phyloP scores from a whole-genome alignment of 2,329 filamentous ascomycete species.

The Aspergillus aculeatinus region DNA sequence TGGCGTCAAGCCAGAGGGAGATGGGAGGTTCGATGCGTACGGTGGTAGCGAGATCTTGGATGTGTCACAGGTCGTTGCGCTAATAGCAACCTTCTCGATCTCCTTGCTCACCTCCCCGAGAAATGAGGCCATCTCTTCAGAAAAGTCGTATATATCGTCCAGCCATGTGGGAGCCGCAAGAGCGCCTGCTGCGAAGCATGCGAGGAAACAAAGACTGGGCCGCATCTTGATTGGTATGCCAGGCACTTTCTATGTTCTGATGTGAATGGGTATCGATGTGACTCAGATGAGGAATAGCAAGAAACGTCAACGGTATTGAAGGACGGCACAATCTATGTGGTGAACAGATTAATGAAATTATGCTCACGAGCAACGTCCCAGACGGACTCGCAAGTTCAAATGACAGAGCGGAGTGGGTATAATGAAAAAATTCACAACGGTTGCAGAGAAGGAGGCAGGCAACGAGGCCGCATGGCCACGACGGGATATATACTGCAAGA shows the following conservation, averaged over 20 bases:
- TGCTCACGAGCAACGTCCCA: background rate
- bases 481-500: conserved; percentile 10
- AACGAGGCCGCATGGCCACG: background rate
- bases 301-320: background rate
- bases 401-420: background rate
- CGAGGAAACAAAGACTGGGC: conserved; percentile 25
- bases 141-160: conserved; percentile 38
- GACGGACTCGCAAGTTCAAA: background rate
- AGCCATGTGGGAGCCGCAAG: conserved; percentile 37
- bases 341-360: background rate
- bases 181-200: conserved; percentile 33
- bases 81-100: conserved; percentile 30
- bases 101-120: conserved; percentile 41
- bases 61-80: conserved; percentile 32
- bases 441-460: background rate
- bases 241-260: background rate
- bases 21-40: conserved; percentile 61
- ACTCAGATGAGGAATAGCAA: background rate
- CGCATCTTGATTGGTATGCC: conserved; percentile 19
- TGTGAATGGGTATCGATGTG: background rate
- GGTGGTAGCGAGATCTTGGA: conserved; percentile 37
- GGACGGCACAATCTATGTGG: background rate
- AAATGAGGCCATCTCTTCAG: conserved; percentile 42
- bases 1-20: conserved; percentile 61
- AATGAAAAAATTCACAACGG: background rate